These are phyloP conservation scores for Cladorrhinum samala DNA, from an alignment of 495 filamentous ascomycete species.

Conservation along the genomic window DNA sequence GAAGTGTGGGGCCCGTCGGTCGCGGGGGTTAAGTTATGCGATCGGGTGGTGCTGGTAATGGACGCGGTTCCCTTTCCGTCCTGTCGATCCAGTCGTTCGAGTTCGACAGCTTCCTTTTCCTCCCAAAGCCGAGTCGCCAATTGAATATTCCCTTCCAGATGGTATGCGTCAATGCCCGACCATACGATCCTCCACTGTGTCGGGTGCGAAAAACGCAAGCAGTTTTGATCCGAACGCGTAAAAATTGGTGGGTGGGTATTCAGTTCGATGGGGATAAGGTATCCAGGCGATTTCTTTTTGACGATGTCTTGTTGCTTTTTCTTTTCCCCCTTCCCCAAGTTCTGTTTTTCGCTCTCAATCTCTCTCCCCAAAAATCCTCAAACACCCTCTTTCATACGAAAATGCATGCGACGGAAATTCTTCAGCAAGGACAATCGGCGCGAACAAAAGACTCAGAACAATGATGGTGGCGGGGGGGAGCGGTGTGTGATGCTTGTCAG, in stretches of 20 bases:
- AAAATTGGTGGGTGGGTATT: background rate
- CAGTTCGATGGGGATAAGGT: no score
- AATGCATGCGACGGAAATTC: background rate
- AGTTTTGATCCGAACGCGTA: background rate
- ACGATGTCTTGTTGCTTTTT: background rate
- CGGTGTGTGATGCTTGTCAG: background rate
- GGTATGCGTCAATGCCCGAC: background rate
- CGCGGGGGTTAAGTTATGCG: conserved; percentile 4
- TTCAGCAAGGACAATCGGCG: background rate
- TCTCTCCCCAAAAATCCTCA: background rate
- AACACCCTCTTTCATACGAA: background rate
- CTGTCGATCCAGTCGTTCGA: background rate
- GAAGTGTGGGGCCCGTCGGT: conserved; percentile 22
- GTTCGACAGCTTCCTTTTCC: background rate
- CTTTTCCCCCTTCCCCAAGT: background rate
- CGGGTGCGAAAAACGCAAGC: background rate
- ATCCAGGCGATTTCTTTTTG: no score
- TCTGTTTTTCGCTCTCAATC: background rate
- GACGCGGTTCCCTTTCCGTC: background rate
- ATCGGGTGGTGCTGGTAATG: background rate
- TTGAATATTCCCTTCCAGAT: background rate
- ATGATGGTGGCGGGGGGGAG: background rate
- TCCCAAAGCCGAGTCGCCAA: background rate
- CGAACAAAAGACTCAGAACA: background rate
- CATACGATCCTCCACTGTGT: background rate